These are phyloP conservation scores for Taphrina sp. DNA, from an alignment of 1,139 yeast genomes.

Conservation along the genomic window DNA sequence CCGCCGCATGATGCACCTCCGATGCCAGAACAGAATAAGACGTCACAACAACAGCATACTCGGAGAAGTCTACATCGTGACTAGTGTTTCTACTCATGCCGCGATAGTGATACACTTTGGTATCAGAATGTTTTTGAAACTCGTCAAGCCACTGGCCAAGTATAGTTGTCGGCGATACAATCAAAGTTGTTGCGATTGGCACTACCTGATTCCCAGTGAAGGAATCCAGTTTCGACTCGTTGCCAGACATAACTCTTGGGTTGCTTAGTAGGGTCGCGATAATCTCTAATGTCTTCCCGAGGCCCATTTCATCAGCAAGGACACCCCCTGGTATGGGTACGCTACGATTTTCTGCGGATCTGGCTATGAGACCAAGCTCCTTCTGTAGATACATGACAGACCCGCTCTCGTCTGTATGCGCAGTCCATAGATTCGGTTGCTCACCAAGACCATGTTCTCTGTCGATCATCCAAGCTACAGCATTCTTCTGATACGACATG, in stretches of 20 bases:
- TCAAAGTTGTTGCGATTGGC: slow-evolving; percentile 67
- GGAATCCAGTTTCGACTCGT: slow-evolving; percentile 44
- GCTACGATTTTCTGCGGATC: background rate
- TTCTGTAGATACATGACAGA: slow-evolving; percentile 8
- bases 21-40: slow-evolving; percentile 67
- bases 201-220: slow-evolving; percentile 53
- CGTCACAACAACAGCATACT: slow-evolving; percentile 76
- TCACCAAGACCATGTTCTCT: slow-evolving; percentile 24
- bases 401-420: background rate
- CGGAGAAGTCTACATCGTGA: slow-evolving; percentile 43
- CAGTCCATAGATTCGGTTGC: slow-evolving; percentile 14
- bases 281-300: slow-evolving; percentile 89
- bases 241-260: slow-evolving; percentile 47
- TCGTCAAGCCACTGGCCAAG: slow-evolving; percentile 82
- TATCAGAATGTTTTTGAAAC: slow-evolving; percentile 58
- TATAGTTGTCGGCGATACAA: slow-evolving; percentile 82
- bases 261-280: slow-evolving; percentile 63
- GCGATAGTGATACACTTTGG: slow-evolving; percentile 53
- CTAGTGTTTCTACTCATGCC: background rate
- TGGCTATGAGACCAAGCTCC: slow-evolving; percentile 6
- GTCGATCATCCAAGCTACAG: slow-evolving; percentile 35
- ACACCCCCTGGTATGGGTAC: slow-evolving; percentile 34
- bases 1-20: slow-evolving; percentile 78
- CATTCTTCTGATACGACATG: slow-evolving; percentile 35
- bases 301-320: slow-evolving; percentile 64